Evolutionary conservation across 164 flowering plant species (phyloP).

Genomic region (Macadamia tetraphylla): DNA sequence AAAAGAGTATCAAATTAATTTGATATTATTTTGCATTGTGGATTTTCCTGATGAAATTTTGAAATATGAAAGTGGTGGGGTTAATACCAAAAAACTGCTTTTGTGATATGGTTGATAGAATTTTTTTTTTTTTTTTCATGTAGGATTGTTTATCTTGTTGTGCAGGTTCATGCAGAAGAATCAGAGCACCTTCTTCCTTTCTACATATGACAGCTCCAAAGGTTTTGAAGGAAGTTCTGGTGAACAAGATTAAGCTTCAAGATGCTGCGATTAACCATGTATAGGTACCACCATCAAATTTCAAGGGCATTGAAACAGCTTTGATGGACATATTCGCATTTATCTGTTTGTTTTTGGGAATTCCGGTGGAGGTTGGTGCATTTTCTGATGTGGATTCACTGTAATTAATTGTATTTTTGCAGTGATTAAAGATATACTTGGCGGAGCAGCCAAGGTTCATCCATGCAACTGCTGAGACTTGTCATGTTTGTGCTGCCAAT

Average conservation of each 20-base stretch:
- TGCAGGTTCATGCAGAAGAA: conserved; percentile 64
- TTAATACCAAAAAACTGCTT: too few relatives aligned
- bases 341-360: too few relatives aligned
- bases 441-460: background rate
- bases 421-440: too few relatives aligned
- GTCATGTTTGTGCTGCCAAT: background rate
- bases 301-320: background rate
- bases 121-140: too few relatives aligned
- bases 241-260: conserved; percentile 17
- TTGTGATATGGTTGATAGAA: too few relatives aligned
- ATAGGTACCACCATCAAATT: background rate
- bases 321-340: too few relatives aligned
- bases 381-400: background rate
- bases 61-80: too few relatives aligned
- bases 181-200: conserved; percentile 45
- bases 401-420: too few relatives aligned
- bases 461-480: background rate
- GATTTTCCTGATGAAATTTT: too few relatives aligned
- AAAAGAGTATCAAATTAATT: too few relatives aligned
- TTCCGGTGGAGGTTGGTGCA: too few relatives aligned
- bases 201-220: conserved; percentile 36
- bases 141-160: background rate
- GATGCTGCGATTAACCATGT: background rate
- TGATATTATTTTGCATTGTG: too few relatives aligned
- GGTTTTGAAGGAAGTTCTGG: conserved; percentile 23